Base-by-base conservation (phyloP, 768 basidiomycete genomes). In the Rhizopogon roseolus region DNA sequence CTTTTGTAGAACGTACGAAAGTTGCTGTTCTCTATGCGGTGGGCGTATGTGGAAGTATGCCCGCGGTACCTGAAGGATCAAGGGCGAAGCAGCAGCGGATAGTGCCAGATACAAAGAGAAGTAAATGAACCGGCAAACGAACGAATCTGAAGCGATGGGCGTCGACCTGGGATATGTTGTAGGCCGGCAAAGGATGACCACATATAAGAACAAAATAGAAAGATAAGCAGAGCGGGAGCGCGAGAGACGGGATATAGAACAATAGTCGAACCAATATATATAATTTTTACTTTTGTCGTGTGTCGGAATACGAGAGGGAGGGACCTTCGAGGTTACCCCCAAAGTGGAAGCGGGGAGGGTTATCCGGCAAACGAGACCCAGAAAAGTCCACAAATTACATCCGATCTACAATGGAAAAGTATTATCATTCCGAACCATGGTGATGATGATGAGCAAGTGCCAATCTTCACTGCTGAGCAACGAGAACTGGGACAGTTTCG, bases 151-250 rank as follows among this genome's bases (percentile, higher is more conserved):
- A 42, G 27, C 50, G 6, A 41, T 37, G 14, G 36, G 48, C 41
- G 53, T 54, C 66, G 67, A 60, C 66, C 67, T 66, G 50, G 55
- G 68, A 67, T 67, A 67, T 67, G 68, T 67, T 64, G 62, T 54
- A 69, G 67, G 64, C 54, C 66, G 32, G 52, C 14, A 38, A 36
- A 34, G 49, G 49, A 53, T 37, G 39, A 48, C 36, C 32, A 36
- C 34, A 52, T 13, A 10, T 14, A 63, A 59, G 53, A 44, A 54
- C 28, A 52, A n/a, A 54, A 41, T 39, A 57, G 38, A 22, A 50
- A 37, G 57, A 54, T 49, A 55, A 60, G 53, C 41, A 55, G 53
- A 36, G 57, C 29, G 38, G 48, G 53, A 52, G 53, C 49, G 42
- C 8, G 38, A 50, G 57, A 54, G 43, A 54, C 39, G 49, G 22